phyloP scores from a whole-genome alignment of 2,329 filamentous ascomycete species.

The Nemania sp. region DNA sequence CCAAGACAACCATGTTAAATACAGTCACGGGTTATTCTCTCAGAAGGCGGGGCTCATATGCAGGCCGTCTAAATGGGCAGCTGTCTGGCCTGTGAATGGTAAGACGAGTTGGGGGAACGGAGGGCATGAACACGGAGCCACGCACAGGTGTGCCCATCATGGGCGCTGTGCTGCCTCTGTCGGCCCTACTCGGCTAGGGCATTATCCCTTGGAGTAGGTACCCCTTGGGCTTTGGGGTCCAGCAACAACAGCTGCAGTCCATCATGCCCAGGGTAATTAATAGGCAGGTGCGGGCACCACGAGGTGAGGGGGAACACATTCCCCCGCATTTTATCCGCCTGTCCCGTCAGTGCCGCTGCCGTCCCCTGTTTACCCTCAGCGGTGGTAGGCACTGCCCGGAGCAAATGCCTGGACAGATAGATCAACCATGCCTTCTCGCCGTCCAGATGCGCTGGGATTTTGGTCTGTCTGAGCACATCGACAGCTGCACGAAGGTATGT shows the following conservation, averaged over 20 bases:
- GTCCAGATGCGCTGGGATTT: slow-evolving; percentile 4
- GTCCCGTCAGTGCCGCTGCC: slow-evolving; percentile 4
- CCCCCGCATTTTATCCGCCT: slow-evolving; percentile 22
- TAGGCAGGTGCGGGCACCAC: too few species aligned
- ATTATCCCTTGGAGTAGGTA: background rate
- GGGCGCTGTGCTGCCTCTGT: background rate
- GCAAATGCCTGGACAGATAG: background rate
- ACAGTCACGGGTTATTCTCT: slow-evolving; percentile 12
- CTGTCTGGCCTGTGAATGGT: slow-evolving; percentile 1
- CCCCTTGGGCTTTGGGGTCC: too few species aligned
- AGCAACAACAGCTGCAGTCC: too few species aligned
- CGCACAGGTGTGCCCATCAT: too few species aligned
- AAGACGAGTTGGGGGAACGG: slow-evolving; percentile 1
- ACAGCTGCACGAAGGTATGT: too few species aligned
- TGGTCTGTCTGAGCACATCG: slow-evolving; percentile 3
- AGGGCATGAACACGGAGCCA: background rate
- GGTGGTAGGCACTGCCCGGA: background rate
- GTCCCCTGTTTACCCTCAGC: background rate
- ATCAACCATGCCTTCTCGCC: slow-evolving; percentile 16
- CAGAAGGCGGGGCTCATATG: slow-evolving; percentile 1
- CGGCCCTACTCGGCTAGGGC: background rate
- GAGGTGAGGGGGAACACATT: slow-evolving; percentile 13
- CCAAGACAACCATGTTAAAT: slow-evolving; percentile 1
- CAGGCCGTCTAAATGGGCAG: slow-evolving; percentile 22
- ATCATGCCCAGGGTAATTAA: background rate